phyloP scores from a whole-genome alignment of 441 rosid genomes.

The Mallotus japonicus region DNA sequence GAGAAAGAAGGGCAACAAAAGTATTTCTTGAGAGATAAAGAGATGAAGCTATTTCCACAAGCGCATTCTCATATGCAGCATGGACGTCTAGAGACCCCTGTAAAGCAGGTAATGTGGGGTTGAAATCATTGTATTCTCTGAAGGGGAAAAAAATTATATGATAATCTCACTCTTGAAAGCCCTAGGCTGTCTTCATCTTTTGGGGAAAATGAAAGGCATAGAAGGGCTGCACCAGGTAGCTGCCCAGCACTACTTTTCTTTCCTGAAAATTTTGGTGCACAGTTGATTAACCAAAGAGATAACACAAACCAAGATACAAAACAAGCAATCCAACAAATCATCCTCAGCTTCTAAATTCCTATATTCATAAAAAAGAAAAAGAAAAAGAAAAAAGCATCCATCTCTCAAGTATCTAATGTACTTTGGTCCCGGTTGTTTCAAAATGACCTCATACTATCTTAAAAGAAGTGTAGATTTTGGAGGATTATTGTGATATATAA shows the following conservation, averaged over 20 bases:
- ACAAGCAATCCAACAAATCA: constrained; percentile 12
- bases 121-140: constrained; percentile 23
- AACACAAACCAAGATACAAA: constrained; percentile 6
- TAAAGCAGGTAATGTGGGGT: constrained; percentile 26
- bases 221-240: constrained; percentile 81
- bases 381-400: not conserved
- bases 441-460: not conserved
- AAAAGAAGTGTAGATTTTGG: not conserved
- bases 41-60: constrained; percentile 68
- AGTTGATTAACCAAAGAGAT: constrained; percentile 5
- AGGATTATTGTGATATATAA: not conserved
- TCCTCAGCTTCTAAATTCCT: not conserved
- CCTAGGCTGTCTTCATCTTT: constrained; percentile 46
- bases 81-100: constrained; percentile 58
- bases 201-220: constrained; percentile 63
- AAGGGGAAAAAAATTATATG: constrained; percentile 18
- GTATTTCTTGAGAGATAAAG: constrained; percentile 83
- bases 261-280: constrained; percentile 46
- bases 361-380: not conserved
- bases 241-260: constrained; percentile 44
- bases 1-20: constrained; percentile 73
- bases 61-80: constrained; percentile 56
- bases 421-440: not conserved
- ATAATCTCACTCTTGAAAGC: constrained; percentile 47
- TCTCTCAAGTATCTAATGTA: not conserved